A percentile compares a stretch with the other conserved stretches of the same genome.
Conservation (phyloP, 495 filamentous ascomycete genomes). For the Aspergillus steynii region DNA sequence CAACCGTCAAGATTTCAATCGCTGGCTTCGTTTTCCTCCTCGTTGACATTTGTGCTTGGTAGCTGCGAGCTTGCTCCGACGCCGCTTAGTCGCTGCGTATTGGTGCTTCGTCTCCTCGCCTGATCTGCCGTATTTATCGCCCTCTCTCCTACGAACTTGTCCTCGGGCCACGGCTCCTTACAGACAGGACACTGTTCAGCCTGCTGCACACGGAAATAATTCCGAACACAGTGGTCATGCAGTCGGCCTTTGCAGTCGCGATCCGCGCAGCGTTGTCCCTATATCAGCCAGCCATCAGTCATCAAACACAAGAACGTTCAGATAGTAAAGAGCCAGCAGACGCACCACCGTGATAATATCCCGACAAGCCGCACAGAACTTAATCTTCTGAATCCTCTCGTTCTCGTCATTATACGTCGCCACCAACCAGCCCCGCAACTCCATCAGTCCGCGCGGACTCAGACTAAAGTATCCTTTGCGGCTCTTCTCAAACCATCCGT, state of each 20-base stretch:
- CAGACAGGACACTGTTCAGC: slow-evolving; percentile 74
- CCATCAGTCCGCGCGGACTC: slow-evolving; percentile 75
- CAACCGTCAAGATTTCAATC: not conserved
- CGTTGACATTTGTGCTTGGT: slow-evolving; percentile 1
- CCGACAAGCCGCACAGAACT: slow-evolving; percentile 84
- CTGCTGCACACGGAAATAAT: slow-evolving; percentile 67
- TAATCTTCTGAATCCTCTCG: slow-evolving; percentile 60
- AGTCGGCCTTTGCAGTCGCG: slow-evolving; percentile 66
- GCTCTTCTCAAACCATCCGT: slow-evolving; percentile 84
- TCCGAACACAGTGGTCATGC: slow-evolving; percentile 74
- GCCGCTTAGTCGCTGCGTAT: slow-evolving; percentile 17
- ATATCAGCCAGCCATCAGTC: slow-evolving; percentile 7
- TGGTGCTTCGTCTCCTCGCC: slow-evolving; percentile 31
- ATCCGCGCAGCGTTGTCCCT: slow-evolving; percentile 79
- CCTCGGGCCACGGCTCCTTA: slow-evolving; percentile 67
- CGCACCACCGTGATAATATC: slow-evolving; percentile 81
- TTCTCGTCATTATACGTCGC: slow-evolving; percentile 80
- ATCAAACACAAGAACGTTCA: not conserved
- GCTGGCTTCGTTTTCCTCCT: slow-evolving; percentile 9
- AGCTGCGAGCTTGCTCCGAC: slow-evolving; percentile 15
- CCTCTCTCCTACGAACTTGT: slow-evolving; percentile 78
- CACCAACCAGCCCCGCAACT: slow-evolving; percentile 78
- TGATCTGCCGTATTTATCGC: slow-evolving; percentile 50
- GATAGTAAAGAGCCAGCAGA: slow-evolving; percentile 14
- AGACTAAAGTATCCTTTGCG: slow-evolving; percentile 70